Evolutionary conservation across 2,329 filamentous ascomycete species (phyloP).

Genomic region (Mariannaea sp.): DNA sequence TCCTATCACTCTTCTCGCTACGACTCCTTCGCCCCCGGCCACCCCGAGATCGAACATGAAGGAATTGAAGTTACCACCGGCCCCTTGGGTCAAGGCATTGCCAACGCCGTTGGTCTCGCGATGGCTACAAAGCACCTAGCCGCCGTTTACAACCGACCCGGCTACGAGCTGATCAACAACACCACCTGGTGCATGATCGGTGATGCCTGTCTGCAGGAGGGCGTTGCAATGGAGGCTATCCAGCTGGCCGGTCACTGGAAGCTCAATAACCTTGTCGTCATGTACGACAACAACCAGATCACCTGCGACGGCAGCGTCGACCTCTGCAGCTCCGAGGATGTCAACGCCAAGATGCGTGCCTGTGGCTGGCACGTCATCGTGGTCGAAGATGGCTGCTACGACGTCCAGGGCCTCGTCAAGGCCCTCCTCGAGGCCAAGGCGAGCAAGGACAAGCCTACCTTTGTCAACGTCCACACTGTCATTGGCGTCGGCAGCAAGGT

Average conservation of each 20-base stretch:
- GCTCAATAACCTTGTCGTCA: conserved; percentile 60
- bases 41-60: conserved; percentile 62
- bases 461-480: conserved; percentile 62
- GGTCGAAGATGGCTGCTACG: conserved; percentile 56
- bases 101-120: conserved; percentile 63
- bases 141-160: conserved; percentile 57
- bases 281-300: conserved; percentile 66
- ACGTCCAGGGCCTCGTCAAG: conserved; percentile 49
- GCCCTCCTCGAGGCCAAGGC: conserved; percentile 52
- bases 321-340: conserved; percentile 57
- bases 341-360: conserved; percentile 62
- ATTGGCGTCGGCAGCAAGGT: conserved; percentile 58
- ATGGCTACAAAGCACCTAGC: conserved; percentile 61
- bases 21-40: conserved; percentile 58
- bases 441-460: conserved; percentile 55
- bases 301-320: conserved; percentile 63
- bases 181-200: conserved; percentile 62
- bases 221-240: conserved; percentile 61
- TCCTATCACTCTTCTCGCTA: conserved; percentile 52
- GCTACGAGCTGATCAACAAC: conserved; percentile 54
- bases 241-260: conserved; percentile 60
- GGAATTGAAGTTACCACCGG: conserved; percentile 65
- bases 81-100: conserved; percentile 63
- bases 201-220: conserved; percentile 63
- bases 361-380: conserved; percentile 62